A percentile compares a stretch with the other conserved stretches of the same genome.
Conservation (phyloP, 192 early-diverging fungal genomes). For the Obelidium mucronatum region DNA sequence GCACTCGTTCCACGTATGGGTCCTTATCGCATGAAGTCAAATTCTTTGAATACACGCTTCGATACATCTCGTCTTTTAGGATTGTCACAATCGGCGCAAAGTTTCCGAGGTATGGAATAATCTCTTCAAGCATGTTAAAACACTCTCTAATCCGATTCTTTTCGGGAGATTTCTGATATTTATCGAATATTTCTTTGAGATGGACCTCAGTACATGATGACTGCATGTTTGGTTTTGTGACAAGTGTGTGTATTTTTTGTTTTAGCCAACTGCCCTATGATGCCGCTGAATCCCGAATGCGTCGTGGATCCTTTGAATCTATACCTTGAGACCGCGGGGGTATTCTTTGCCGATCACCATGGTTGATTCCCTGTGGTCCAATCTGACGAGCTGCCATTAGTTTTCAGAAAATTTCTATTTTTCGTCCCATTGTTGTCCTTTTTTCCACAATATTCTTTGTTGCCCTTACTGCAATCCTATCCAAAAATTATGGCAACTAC, state of each 20-base stretch:
- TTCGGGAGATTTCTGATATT: constrained; percentile 38
- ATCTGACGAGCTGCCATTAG: constrained; percentile 3
- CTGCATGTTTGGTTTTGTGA: constrained; percentile 16
- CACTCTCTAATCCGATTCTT: constrained; percentile 27
- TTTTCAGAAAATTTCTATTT: not conserved
- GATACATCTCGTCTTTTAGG: constrained; percentile 48
- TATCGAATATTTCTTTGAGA: constrained; percentile 52
- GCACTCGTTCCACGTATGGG: constrained; percentile 50
- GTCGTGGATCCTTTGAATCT: not conserved
- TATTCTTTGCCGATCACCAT: constrained; percentile 18
- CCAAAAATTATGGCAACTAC: not conserved
- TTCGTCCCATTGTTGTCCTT: not conserved
- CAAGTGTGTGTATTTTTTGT: not conserved
- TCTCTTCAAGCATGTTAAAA: constrained; percentile 48
- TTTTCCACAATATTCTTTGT: not conserved
- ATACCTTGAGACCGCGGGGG: constrained; percentile 42
- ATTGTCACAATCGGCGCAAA: constrained; percentile 32
- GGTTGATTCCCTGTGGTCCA: constrained; percentile 12
- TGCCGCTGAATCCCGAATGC: not conserved
- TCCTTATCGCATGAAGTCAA: constrained; percentile 39
- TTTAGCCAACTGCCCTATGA: too few species aligned
- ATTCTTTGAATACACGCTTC: constrained; percentile 45
- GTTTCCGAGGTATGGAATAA: constrained; percentile 39
- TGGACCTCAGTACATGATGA: constrained; percentile 49
- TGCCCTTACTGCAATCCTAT: not conserved